Percentiles rank a stretch among this genome's conserved stretches.
Conservation (phyloP, 495 filamentous ascomycete species). For the Aspergillus baeticus region DNA sequence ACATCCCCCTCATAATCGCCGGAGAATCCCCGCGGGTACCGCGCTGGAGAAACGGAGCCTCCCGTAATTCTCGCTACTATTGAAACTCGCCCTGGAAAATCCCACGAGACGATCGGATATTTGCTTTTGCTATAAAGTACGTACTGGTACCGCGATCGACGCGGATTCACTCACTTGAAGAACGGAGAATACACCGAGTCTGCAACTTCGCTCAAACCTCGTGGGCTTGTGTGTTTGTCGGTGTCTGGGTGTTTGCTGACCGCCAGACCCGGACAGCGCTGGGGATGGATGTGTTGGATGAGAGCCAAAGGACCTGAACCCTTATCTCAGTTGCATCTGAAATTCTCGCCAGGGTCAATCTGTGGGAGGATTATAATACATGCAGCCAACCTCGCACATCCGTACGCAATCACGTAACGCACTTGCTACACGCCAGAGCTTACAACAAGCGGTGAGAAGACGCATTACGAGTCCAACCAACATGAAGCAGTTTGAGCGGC, state of each 20-base stretch:
- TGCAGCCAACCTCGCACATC: constrained; percentile 2
- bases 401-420: not conserved
- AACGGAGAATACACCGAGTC: not conserved
- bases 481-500: not conserved
- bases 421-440: not conserved
- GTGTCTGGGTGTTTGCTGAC: not conserved
- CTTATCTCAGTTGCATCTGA: constrained; percentile 3
- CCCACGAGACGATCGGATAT: constrained; percentile 4
- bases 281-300: too few relatives aligned
- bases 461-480: not conserved
- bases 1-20: not conserved
- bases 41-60: not conserved
- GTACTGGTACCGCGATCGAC: not conserved
- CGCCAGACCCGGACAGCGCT: not conserved
- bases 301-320: not conserved
- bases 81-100: not conserved
- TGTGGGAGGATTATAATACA: not conserved
- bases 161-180: too few relatives aligned
- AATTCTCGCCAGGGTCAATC: not conserved
- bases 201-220: not conserved
- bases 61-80: not conserved
- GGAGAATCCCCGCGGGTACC: not conserved
- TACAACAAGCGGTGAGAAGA: not conserved
- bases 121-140: not conserved
- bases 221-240: not conserved